A percentile compares a stretch with the other conserved stretches of the same genome.
These are phyloP conservation scores for Rhodomyrtus tomentosa DNA, from an alignment of 345 rosid genomes.

Conservation along the genomic window DNA sequence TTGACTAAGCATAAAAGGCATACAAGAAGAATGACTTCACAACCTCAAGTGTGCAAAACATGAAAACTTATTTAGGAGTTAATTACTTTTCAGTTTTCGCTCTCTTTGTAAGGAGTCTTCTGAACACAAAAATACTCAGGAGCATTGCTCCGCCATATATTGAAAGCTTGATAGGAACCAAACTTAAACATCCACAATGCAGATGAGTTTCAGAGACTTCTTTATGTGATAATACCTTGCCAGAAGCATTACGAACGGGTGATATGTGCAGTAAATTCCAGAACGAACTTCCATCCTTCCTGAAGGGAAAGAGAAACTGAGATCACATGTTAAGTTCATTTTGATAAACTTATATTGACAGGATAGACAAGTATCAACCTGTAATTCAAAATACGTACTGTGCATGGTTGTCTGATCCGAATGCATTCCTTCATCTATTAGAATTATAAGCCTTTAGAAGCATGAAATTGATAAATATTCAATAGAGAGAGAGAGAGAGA, in stretches of 20 bases:
- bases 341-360: conserved; percentile 1
- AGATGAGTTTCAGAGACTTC: neutral
- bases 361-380: conserved; percentile 51
- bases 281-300: conserved; percentile 72
- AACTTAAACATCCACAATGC: neutral
- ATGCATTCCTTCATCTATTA: conserved; percentile 63
- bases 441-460: neutral
- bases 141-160: neutral
- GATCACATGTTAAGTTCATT: neutral
- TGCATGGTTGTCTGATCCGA: conserved; percentile 56
- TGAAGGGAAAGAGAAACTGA: conserved; percentile 13
- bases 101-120: neutral
- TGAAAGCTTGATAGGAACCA: neutral
- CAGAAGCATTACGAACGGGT: conserved; percentile 87
- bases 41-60: neutral
- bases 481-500: neutral
- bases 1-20: neutral
- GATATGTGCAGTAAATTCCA: conserved; percentile 94
- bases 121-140: neutral
- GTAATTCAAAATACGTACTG: conserved; percentile 90
- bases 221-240: conserved; percentile 54
- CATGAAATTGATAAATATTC: neutral
- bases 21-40: neutral
- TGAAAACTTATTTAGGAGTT: neutral
- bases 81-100: neutral